Evolutionary conservation across 164 flowering plant genomes (phyloP).

Genomic region (grape (Vitis vinifera)): ASM3070453v1 NC_081818.1:3978501-3979000

Average conservation of each 20-base stretch:
- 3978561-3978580: constrained; percentile 1
- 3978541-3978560: background rate
- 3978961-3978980: no score
- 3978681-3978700: constrained; percentile 26
- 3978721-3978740: constrained; percentile 27
- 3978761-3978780: constrained; percentile 29
- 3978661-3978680: constrained; percentile 10
- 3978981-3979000: no score
- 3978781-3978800: background rate
- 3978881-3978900: no score
- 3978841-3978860: background rate
- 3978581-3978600: constrained; percentile 35
- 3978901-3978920: no score
- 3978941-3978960: no score
- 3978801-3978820: background rate
- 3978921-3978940: no score
- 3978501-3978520: background rate
- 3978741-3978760: constrained; percentile 27
- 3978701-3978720: constrained; percentile 26
- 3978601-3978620: constrained; percentile 25
- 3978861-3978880: no score
- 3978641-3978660: constrained; percentile 30
- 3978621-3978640: constrained; percentile 25
- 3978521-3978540: background rate
- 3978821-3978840: background rate